A percentile compares a stretch with the other conserved stretches of the same genome.
These are phyloP conservation scores for Aspergillus saccharolyticus DNA, from an alignment of 495 filamentous ascomycete genomes.

Conservation along the genomic window DNA sequence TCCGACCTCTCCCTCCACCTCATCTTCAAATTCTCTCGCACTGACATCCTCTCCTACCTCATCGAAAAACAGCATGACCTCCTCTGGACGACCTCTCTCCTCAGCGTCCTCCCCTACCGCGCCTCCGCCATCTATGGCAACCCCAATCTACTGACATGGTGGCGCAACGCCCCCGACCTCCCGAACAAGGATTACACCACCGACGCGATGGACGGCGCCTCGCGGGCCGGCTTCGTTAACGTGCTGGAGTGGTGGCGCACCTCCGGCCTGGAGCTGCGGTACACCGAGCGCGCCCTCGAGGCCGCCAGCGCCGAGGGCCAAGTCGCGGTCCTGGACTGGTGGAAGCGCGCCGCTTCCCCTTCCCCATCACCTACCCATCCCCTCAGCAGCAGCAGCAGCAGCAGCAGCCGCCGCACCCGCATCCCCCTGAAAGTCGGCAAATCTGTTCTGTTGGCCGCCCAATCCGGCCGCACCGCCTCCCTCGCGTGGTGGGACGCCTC, in stretches of 20 bases:
- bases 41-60: constrained; percentile 73
- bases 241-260: constrained; percentile 89
- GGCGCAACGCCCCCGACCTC: constrained; percentile 70
- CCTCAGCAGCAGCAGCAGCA: constrained; percentile 17
- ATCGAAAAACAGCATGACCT: constrained; percentile 70
- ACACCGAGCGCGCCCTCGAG: constrained; percentile 81
- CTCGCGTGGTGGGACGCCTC: constrained; percentile 81
- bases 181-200: constrained; percentile 71
- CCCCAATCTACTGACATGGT: constrained; percentile 82
- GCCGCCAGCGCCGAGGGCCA: constrained; percentile 78
- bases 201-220: constrained; percentile 84
- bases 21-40: constrained; percentile 84
- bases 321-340: constrained; percentile 84
- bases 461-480: constrained; percentile 64
- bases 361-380: constrained; percentile 6
- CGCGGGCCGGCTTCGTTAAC: constrained; percentile 71
- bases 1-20: constrained; percentile 79
- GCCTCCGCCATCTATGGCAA: constrained; percentile 83
- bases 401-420: background rate
- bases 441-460: constrained; percentile 72
- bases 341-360: constrained; percentile 57
- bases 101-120: constrained; percentile 76
- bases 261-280: constrained; percentile 73
- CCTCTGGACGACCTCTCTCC: constrained; percentile 75
- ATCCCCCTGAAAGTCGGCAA: constrained; percentile 72